Base-by-base conservation (phyloP, 2,329 filamentous ascomycete genomes). In the Colletotrichum sp. region DNA sequence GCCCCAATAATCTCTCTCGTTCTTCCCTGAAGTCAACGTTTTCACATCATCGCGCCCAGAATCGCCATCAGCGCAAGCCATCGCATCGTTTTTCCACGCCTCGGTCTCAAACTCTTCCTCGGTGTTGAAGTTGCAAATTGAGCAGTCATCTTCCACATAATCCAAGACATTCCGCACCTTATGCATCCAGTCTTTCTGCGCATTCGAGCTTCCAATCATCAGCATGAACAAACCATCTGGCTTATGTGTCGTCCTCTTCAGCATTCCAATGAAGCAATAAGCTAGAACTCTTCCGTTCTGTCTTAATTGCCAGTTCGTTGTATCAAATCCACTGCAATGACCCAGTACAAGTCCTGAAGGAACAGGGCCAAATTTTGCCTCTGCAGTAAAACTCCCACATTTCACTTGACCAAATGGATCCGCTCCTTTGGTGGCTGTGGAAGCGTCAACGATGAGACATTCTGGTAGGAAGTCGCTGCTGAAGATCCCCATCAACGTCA, bases 51-150 rank as follows among this genome's bases (percentile, higher is more conserved):
- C 43, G n/a, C 22, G 18, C 43, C 1, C 18, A n/a, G 43, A 22
- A 22, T 16, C 6, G 43, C n/a, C 43, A 12, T 48, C 43, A 12
- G 6, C 18, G 43, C n/a, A 0, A 22, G 18, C 43, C 18, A 7
- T 22, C 0, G 1, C 43, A 48, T 22, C n/a, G 5, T 7, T 48
- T 48, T 12, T 0, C 18, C 0, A 48, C 0, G 3, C 4, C 2
- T 22, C 6, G 18, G 3, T 22, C 18, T 7, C 43, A 18, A 13
- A 48, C 5, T 48, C 9, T 1, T 48, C 18, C 9, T 48, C n/a
- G 0, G 6, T 22, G 9, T 22, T 4, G 18, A 48, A 48, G n/a
- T 48, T 13, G 43, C 43, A 48, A 16, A 48, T 48, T 7, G 43
- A 48, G 43, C 43, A 48, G 43, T 48, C 43, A 2, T 48, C 43